Evolutionary conservation across 2,329 filamentous ascomycete genomes (phyloP), one percentile per base, ranked within the genome.

Genomic region (Shiraia sp.): DNA sequence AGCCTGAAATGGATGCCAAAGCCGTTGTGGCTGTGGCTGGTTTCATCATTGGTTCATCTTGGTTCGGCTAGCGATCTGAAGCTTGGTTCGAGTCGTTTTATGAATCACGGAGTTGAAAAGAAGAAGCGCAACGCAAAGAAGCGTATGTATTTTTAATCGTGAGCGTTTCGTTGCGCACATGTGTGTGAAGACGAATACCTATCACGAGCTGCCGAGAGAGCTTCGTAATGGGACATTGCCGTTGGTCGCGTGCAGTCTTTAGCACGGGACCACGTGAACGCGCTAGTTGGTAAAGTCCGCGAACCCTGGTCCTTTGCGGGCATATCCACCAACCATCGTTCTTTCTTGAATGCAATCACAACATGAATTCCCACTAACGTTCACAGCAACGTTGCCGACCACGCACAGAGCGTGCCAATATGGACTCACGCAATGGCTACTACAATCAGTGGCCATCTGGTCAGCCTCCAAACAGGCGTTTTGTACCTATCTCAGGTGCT

Each of bases 381-480:
- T 39, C 22, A 15, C 22, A 32, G 29, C 34, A 26, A 47, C 50
- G n/a, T n/a, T 52, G 45, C 54, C 31, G 30, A 33, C 40, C 36
- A 34, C 39, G 33, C 29, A n/a, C 19, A 35, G 13, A 12, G 33
- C 33, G 19, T 40, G 45, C 17, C 39, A 48, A 13, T 17, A 66
- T 66, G 63, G 44, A 55, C 24, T 36, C 51, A 15, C 50, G 49
- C 30, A 47, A 55, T 40, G 43, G 45, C 25, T 60, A 50, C 32
- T 53, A 52, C 10, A 45, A 55, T 32, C 50, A 53, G 31, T 63
- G 60, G 59, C 49, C 51, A 24, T 37, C 45, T 25, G 53, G 36
- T 24, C 48, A 53, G 36, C 37, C 45, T 19, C 43, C 49, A 29
- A 48, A 47, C 29, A 51, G 52, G 28, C 57, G 45, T 23, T 60